Conservation (phyloP, 1,139 yeast genomes). For the Candida glucosophila region DNA sequence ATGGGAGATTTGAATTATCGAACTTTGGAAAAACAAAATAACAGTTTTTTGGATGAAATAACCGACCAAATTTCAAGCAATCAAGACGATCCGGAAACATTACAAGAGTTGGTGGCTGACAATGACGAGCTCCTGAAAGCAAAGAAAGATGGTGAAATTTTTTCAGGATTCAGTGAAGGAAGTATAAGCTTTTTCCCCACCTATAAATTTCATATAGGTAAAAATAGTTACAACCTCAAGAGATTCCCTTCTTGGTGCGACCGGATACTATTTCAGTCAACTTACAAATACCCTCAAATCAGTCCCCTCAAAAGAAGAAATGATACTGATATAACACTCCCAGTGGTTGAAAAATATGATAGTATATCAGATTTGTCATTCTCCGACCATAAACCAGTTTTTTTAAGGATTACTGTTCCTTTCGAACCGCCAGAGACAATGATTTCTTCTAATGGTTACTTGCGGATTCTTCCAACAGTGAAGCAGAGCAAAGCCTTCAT, state of each 20-base stretch:
- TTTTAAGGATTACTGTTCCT: conserved; percentile 36
- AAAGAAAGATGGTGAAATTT: conserved; percentile 34
- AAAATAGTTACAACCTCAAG: conserved; percentile 44
- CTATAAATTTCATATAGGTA: conserved; percentile 52
- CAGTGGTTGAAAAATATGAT: conserved; percentile 27
- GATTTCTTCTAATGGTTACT: conserved; percentile 32
- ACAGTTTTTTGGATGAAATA: conserved; percentile 7
- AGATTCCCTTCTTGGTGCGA: conserved; percentile 90
- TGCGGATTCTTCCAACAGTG: conserved; percentile 25
- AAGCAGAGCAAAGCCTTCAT: conserved; percentile 13
- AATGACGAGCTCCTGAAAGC: conserved; percentile 56
- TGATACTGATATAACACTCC: conserved; percentile 8
- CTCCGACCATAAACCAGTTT: conserved; percentile 40
- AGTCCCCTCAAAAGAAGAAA: conserved; percentile 2
- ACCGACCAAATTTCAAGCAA: conserved; percentile 13
- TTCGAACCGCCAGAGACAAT: conserved; percentile 32
- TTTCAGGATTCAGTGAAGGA: conserved; percentile 60
- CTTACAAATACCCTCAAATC: conserved; percentile 23
- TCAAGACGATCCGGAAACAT: conserved; percentile 15
- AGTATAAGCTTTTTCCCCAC: conserved; percentile 62
- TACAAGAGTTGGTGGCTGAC: conserved; percentile 18
- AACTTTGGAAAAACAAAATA: conserved; percentile 26
- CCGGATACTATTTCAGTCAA: conserved; percentile 52
- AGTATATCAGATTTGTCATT: conserved; percentile 25
- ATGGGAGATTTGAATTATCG: conserved; percentile 85